phyloP scores from a whole-genome alignment of 2,329 filamentous ascomycete genomes.

The Phyllosticta citribraziliensis region DNA sequence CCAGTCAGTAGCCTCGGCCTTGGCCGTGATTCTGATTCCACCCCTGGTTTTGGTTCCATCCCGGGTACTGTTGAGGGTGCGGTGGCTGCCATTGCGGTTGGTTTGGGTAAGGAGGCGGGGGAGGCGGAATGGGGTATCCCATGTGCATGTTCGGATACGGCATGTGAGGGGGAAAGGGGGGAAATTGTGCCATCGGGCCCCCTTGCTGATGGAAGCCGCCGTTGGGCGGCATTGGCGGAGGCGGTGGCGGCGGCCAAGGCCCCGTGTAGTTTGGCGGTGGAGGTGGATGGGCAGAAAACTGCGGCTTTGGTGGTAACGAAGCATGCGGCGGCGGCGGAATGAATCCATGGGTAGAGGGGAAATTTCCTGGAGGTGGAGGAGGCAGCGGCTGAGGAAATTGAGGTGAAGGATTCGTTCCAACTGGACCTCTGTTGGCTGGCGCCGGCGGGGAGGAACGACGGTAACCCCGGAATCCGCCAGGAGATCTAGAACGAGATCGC shows the following conservation, averaged over 20 bases:
- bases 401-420: conserved; percentile 1
- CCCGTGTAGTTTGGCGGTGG: conserved; percentile 9
- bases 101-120: not conserved
- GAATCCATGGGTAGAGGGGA: not conserved
- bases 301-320: not conserved
- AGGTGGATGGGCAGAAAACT: conserved; percentile 4
- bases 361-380: not conserved
- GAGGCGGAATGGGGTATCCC: conserved; percentile 4
- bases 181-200: not conserved
- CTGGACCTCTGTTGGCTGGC: not conserved
- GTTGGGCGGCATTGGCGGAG: conserved; percentile 2
- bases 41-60: not conserved
- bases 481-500: conserved; percentile 2
- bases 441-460: conserved; percentile 4
- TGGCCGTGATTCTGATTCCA: not conserved
- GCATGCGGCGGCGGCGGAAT: not conserved
- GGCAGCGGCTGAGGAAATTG: not conserved
- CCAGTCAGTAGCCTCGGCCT: not conserved
- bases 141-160: conserved; percentile 3
- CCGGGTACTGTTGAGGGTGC: not conserved
- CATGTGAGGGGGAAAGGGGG: conserved; percentile 2
- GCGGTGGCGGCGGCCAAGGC: conserved; percentile 9
- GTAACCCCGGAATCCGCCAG: not conserved
- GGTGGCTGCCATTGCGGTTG: conserved; percentile 2
- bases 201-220: not conserved